Evolutionary conservation across 768 basidiomycete species (phyloP).

Genomic region (Psilocybe sp.): DNA sequence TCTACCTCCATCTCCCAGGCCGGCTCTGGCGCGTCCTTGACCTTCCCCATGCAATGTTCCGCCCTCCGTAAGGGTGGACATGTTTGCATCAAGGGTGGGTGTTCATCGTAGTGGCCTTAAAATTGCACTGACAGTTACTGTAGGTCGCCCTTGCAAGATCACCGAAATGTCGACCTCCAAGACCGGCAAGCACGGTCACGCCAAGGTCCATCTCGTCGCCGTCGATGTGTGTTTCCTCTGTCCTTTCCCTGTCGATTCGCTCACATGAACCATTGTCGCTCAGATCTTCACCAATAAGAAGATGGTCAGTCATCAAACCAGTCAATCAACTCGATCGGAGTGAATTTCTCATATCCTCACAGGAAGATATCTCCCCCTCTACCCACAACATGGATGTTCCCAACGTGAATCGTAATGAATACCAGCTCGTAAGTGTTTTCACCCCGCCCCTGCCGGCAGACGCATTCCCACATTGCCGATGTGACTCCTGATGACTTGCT

Average conservation of each 20-base stretch:
- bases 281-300: slow-evolving; percentile 99
- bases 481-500: slow-evolving; percentile 11
- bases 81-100: slow-evolving; percentile 89
- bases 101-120: slow-evolving; percentile 4
- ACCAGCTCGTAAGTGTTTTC: slow-evolving; percentile 67
- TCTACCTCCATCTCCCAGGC: slow-evolving; percentile 38
- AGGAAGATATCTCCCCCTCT: slow-evolving; percentile 94
- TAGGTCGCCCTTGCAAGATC: slow-evolving; percentile 95
- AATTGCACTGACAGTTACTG: slow-evolving; percentile 1
- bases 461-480: slow-evolving; percentile 5
- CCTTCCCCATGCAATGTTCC: slow-evolving; percentile 93
- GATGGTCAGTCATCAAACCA: slow-evolving; percentile 54
- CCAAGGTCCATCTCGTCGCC: slow-evolving; percentile 97
- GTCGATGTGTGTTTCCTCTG: slow-evolving; percentile 73
- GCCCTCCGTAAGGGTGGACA: slow-evolving; percentile 90
- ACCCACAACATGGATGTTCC: slow-evolving; percentile 99
- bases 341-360: slow-evolving; percentile 14
- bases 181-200: slow-evolving; percentile 99
- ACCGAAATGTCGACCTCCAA: slow-evolving; percentile 99
- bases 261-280: slow-evolving; percentile 6
- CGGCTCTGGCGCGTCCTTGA: slow-evolving; percentile 71
- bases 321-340: not conserved
- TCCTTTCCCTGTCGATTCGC: slow-evolving; percentile 2
- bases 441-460: slow-evolving; percentile 4
- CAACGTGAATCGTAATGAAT: slow-evolving; percentile 88